phyloP scores from a whole-genome alignment of 2,329 filamentous ascomycete species.

The Aspergillus hortae region DNA sequence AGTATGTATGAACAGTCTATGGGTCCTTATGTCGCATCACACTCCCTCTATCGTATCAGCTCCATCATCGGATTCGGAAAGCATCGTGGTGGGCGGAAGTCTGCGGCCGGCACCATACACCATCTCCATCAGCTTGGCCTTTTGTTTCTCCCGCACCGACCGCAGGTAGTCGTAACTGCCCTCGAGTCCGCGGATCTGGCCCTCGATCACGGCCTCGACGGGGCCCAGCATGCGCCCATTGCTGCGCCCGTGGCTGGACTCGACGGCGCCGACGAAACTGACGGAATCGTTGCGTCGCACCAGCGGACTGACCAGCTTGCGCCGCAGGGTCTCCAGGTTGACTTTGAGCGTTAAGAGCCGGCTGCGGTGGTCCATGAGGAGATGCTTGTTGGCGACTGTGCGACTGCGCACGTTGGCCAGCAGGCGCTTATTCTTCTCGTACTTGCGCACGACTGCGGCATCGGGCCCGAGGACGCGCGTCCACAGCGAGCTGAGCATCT shows the following conservation, averaged over 20 bases:
- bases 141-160: constrained; percentile 72
- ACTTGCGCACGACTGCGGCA: constrained; percentile 74
- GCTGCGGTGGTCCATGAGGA: constrained; percentile 82
- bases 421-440: constrained; percentile 81
- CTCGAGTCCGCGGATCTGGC: constrained; percentile 79
- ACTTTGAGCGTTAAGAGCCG: constrained; percentile 79
- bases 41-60: constrained; percentile 13
- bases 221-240: constrained; percentile 59
- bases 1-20: background rate
- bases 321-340: constrained; percentile 77
- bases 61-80: constrained; percentile 21
- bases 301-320: constrained; percentile 79
- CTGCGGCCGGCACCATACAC: constrained; percentile 58
- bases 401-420: constrained; percentile 74
- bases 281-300: constrained; percentile 63
- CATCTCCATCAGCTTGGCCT: constrained; percentile 76
- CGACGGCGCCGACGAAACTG: constrained; percentile 30
- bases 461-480: constrained; percentile 76
- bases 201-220: constrained; percentile 58
- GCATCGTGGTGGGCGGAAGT: constrained; percentile 21
- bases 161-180: constrained; percentile 76
- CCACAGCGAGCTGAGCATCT: constrained; percentile 82
- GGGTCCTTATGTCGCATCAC: constrained; percentile 6
- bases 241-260: constrained; percentile 20
- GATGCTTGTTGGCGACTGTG: constrained; percentile 81